Evolutionary conservation across 805 yeast genomes (phyloP), one percentile per base, ranked within the genome.

Genomic region (Blastobotrys parvus): DNA sequence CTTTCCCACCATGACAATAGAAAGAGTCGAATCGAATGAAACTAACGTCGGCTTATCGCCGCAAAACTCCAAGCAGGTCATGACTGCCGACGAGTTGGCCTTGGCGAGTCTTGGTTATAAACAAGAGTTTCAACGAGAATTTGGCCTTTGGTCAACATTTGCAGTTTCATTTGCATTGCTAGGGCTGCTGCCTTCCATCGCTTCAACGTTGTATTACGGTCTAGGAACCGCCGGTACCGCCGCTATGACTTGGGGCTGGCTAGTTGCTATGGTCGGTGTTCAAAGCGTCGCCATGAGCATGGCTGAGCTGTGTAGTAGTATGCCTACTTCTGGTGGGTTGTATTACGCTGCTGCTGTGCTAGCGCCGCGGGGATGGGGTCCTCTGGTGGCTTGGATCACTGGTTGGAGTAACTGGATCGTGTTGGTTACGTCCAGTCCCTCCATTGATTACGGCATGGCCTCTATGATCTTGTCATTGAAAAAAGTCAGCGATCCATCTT

Each of bases 191-290:
- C 67, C 66, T 6, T 73, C 81, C 10, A 75, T 80, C 40, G 74
- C 83, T 0, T 73, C 84, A 2, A 68, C 72, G 23, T 55, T 79
- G 25, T 65, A 65, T 7, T 66, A 68, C 38, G 80, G 81, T 16
- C 63, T 81, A 11, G 41, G 41, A 51, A 60, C 72, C 25, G 77
- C 81, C 0, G 88, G 88, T 3, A 78, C 84, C 0, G 77, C 71
- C 7, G 77, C 80, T 3, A 68, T 78, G 44, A 67, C 80, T 3
- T 82, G 89, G 89, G 82, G 85, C 38, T 82, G 90, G 89, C 60
- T 78, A 38, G 54, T 77, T 13, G 70, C 84, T 27, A 70, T 78
- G 3, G 46, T 67, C 8, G 75, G 78, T 51, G 77, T 81, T 44
- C 55, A 79, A 43, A 55, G 68, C 7, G 71, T 78, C n/a, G 87